Conservation (phyloP, 176 grass and related monocot genomes). For the Musa itinerans region DNA sequence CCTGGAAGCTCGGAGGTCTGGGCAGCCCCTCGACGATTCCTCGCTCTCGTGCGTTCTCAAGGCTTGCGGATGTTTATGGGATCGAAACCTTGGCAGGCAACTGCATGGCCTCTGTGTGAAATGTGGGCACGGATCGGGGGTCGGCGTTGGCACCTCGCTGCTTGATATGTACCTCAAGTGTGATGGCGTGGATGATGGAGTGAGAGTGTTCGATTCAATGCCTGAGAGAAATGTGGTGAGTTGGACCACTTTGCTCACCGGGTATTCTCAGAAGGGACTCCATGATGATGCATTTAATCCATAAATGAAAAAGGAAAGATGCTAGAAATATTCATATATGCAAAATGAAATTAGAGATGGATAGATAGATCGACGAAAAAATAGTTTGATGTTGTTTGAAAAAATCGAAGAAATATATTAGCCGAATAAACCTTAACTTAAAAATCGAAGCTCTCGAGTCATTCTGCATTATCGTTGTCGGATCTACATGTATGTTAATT, state of each 20-base stretch:
- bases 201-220: constrained; percentile 38
- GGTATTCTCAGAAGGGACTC: constrained; percentile 7
- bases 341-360: too few species aligned
- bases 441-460: too few species aligned
- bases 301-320: too few species aligned
- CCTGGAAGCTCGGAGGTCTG: neutral
- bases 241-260: constrained; percentile 40
- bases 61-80: constrained; percentile 16
- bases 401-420: too few species aligned
- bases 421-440: too few species aligned
- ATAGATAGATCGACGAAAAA: too few species aligned
- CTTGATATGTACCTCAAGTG: constrained; percentile 51
- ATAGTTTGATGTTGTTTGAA: too few species aligned
- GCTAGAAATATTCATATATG: too few species aligned
- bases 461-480: too few species aligned
- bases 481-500: too few species aligned
- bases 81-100: constrained; percentile 30
- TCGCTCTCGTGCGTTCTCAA: constrained; percentile 27
- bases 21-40: neutral
- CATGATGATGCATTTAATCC: constrained; percentile 12
- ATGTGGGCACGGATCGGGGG: constrained; percentile 13
- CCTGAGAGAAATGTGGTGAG: constrained; percentile 29
- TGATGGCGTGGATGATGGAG: neutral
- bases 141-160: constrained; percentile 32
- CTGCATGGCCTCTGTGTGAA: constrained; percentile 44